A percentile compares a stretch with the other conserved stretches of the same genome.
Conservation (phyloP, 179 eudicot genomes). For the Beta macrorhiza region DNA sequence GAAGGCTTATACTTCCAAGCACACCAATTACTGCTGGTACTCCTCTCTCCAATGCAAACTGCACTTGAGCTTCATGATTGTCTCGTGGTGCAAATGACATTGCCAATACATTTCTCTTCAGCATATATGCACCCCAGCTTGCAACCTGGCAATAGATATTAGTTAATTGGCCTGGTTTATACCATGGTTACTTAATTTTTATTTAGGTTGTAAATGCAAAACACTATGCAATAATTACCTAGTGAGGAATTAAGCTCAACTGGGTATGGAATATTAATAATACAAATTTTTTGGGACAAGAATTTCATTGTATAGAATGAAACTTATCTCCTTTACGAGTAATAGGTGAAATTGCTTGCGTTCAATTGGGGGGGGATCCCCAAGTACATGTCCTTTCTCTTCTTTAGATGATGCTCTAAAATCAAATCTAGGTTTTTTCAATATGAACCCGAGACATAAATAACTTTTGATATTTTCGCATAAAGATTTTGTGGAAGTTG, state of each 20-base stretch:
- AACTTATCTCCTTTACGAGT: neutral
- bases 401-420: no score
- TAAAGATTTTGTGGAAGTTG: neutral
- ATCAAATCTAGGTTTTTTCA: neutral
- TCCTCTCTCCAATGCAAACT: slow-evolving; percentile 62
- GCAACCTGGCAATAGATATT: slow-evolving; percentile 42
- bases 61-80: slow-evolving; percentile 64
- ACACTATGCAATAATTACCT: neutral
- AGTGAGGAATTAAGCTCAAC: neutral
- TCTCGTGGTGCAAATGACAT: slow-evolving; percentile 67
- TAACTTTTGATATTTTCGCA: neutral
- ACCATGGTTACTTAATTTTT: neutral
- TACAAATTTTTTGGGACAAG: neutral
- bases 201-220: neutral
- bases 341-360: no score
- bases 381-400: no score
- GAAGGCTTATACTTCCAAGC: slow-evolving; percentile 51
- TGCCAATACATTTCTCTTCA: slow-evolving; percentile 49
- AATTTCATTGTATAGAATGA: neutral
- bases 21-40: slow-evolving; percentile 60
- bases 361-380: no score
- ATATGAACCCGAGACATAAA: neutral
- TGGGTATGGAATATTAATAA: neutral
- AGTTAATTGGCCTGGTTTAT: neutral
- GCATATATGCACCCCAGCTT: slow-evolving; percentile 62